Evolutionary conservation across 2,329 filamentous ascomycete genomes (phyloP).

Genomic region (Thelonectria discophora): DNA sequence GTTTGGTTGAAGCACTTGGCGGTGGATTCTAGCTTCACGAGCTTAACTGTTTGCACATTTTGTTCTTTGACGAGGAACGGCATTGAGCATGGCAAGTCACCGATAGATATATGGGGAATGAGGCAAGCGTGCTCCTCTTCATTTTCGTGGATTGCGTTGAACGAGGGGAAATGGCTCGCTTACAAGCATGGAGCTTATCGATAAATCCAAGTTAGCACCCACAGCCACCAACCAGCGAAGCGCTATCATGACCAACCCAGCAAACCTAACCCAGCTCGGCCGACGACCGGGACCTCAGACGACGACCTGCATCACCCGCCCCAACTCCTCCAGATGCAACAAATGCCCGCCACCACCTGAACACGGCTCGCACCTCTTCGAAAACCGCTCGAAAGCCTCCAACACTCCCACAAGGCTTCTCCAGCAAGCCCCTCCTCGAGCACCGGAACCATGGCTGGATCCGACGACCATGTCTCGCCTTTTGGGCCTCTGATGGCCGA

Average conservation of each 20-base stretch:
- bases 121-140: not conserved
- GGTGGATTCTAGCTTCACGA: not conserved
- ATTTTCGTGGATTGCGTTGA: not conserved
- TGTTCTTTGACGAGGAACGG: not conserved
- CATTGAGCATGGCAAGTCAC: no score
- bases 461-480: slow-evolving; percentile 52
- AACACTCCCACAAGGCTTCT: not conserved
- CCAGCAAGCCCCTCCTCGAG: not conserved
- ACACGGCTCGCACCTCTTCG: not conserved
- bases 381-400: not conserved
- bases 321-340: not conserved
- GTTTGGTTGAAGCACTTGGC: not conserved
- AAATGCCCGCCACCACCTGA: not conserved
- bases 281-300: slow-evolving; percentile 32
- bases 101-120: no score
- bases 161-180: slow-evolving; percentile 24
- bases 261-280: slow-evolving; percentile 19
- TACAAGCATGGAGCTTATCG: slow-evolving; percentile 28
- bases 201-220: not conserved
- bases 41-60: not conserved
- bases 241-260: slow-evolving; percentile 26
- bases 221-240: slow-evolving; percentile 5
- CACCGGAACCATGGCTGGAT: slow-evolving; percentile 44
- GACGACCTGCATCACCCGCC: slow-evolving; percentile 30
- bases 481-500: slow-evolving; percentile 73